Evolutionary conservation across 768 basidiomycete genomes (phyloP).

Genomic region (Leccinellum albellum): DNA sequence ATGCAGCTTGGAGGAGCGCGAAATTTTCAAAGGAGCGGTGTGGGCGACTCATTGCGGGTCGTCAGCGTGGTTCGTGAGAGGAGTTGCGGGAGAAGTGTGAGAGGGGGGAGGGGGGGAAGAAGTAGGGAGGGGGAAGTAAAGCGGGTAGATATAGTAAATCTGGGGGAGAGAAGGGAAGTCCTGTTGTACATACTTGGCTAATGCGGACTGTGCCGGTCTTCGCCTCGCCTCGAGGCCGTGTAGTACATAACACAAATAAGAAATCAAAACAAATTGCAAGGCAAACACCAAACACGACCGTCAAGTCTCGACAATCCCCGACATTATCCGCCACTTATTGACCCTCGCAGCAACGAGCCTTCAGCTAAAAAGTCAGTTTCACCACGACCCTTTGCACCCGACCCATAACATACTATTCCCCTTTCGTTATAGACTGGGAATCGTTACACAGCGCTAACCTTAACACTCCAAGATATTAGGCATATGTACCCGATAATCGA

Average conservation of each 20-base stretch:
- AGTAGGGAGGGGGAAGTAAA: not conserved
- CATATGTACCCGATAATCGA: conserved; percentile 19
- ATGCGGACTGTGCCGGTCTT: no score
- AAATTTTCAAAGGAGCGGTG: conserved; percentile 39
- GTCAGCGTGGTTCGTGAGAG: conserved; percentile 29
- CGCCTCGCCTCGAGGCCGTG: conserved; percentile 31
- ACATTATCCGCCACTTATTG: not conserved
- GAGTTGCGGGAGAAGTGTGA: conserved; percentile 3
- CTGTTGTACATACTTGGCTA: conserved; percentile 28
- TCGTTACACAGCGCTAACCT: conserved; percentile 8
- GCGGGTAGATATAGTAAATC: conserved; percentile 24
- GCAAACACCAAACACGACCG: not conserved
- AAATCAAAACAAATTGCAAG: not conserved
- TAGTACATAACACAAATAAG: conserved; percentile 6
- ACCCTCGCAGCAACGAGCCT: not conserved
- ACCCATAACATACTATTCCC: conserved; percentile 1
- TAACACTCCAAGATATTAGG: conserved; percentile 12
- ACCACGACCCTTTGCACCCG: conserved; percentile 2
- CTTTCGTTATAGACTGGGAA: conserved; percentile 16
- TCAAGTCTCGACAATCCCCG: conserved; percentile 7
- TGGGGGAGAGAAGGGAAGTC: no score
- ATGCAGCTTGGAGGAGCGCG: conserved; percentile 52
- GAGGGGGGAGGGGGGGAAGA: not conserved
- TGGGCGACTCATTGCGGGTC: conserved; percentile 35
- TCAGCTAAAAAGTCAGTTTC: conserved; percentile 5